A percentile compares a stretch with the other conserved stretches of the same genome.
These are phyloP conservation scores for Diospyros kaki DNA, from an alignment of 148 eudicot genomes.

Conservation along the genomic window DNA sequence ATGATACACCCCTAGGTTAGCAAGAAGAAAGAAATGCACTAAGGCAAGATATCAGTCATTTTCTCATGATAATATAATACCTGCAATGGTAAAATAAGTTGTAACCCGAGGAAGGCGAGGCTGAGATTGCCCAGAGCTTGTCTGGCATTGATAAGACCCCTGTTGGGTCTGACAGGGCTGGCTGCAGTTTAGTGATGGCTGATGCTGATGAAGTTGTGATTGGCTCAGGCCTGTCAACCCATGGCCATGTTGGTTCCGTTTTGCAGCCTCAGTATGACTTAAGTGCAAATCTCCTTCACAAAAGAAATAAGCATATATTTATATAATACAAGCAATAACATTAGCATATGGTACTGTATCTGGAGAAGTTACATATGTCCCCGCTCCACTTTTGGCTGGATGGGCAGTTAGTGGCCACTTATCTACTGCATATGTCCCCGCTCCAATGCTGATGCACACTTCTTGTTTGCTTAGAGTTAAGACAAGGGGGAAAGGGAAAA, in stretches of 20 bases:
- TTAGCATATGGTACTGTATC: too few species aligned
- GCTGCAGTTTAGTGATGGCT: slow-evolving; percentile 4
- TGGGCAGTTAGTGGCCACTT: too few species aligned
- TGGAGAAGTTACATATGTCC: too few species aligned
- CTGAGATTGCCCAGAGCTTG: slow-evolving; percentile 10
- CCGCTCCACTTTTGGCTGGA: too few species aligned
- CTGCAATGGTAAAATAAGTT: not conserved
- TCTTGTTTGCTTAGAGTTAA: too few species aligned
- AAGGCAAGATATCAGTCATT: too few species aligned
- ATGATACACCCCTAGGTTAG: not conserved
- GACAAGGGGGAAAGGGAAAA: too few species aligned
- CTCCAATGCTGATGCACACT: too few species aligned
- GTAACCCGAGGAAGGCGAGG: slow-evolving; percentile 5
- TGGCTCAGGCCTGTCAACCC: slow-evolving; percentile 12
- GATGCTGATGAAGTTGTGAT: slow-evolving; percentile 13
- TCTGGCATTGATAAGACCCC: slow-evolving; percentile 1
- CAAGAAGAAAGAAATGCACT: too few species aligned
- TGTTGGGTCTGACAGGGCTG: slow-evolving; percentile 19
- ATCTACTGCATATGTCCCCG: too few species aligned
- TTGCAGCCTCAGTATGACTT: not conserved
- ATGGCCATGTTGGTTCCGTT: slow-evolving; percentile 1
- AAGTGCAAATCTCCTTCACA: slow-evolving; percentile 18
- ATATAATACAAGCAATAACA: too few species aligned
- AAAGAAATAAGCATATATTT: not conserved
- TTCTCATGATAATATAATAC: not conserved